Conservation (phyloP, 2,329 filamentous ascomycete genomes). For the Colletotrichum noveboracense region DNA sequence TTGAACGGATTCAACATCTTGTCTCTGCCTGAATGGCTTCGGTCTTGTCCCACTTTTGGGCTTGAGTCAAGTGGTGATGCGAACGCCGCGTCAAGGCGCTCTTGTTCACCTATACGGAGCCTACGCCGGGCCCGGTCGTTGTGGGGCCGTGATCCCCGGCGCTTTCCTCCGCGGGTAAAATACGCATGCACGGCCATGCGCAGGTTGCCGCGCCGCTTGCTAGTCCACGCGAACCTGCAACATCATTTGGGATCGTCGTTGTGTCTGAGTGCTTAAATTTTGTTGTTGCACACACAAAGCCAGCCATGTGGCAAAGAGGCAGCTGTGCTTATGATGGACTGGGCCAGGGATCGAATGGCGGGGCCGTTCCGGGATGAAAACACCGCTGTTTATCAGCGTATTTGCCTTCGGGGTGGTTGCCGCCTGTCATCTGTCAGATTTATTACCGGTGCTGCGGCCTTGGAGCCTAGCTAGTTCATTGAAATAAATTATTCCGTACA, state of each 20-base stretch:
- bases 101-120: neutral
- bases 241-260: neutral
- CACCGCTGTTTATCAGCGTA: neutral
- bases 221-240: neutral
- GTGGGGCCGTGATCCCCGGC: neutral
- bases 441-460: neutral
- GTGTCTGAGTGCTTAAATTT: neutral
- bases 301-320: neutral
- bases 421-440: neutral
- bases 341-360: neutral
- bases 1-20: neutral
- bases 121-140: neutral
- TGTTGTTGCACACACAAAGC: neutral
- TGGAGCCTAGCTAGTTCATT: neutral
- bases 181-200: neutral
- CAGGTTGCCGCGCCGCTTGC: neutral
- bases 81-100: neutral
- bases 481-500: neutral
- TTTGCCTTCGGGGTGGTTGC: neutral
- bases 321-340: neutral
- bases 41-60: neutral
- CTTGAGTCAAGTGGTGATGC: neutral
- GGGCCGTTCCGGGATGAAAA: neutral
- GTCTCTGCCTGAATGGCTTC: neutral
- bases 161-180: neutral